Evolutionary conservation across 148 eudicot genomes (phyloP).

Genomic region (Gaultheria prostrata): DNA sequence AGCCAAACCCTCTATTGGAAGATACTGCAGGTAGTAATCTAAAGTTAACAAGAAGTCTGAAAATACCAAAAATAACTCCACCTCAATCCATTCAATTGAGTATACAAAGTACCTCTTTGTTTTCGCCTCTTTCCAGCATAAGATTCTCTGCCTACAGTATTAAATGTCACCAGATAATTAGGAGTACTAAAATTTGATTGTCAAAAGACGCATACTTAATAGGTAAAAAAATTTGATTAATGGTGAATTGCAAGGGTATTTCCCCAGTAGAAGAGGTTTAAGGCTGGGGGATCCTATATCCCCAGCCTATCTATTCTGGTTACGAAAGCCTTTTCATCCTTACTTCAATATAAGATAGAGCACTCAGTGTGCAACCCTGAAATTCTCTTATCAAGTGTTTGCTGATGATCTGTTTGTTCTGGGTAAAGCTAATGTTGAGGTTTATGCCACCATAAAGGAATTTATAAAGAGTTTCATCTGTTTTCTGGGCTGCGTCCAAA

Average conservation of each 20-base stretch:
- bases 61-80: constrained; percentile 3
- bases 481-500: background rate
- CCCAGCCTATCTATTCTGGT: background rate
- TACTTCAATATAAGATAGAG: background rate
- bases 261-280: background rate
- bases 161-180: background rate
- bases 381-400: background rate
- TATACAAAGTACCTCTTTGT: constrained; percentile 77
- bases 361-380: background rate
- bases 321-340: background rate
- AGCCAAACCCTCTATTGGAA: constrained; percentile 97
- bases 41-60: constrained; percentile 19
- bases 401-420: background rate
- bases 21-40: constrained; percentile 55
- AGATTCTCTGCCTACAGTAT: constrained; percentile 71
- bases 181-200: background rate
- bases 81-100: constrained; percentile 3
- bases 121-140: constrained; percentile 91
- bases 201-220: background rate
- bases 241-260: background rate
- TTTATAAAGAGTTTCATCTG: background rate
- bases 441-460: background rate
- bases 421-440: background rate
- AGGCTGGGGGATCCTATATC: background rate
- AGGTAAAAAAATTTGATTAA: background rate